A percentile compares a stretch with the other conserved stretches of the same genome.
Conservation (phyloP, 2,329 filamentous ascomycete genomes). For the Apiospora pterosperma region DNA sequence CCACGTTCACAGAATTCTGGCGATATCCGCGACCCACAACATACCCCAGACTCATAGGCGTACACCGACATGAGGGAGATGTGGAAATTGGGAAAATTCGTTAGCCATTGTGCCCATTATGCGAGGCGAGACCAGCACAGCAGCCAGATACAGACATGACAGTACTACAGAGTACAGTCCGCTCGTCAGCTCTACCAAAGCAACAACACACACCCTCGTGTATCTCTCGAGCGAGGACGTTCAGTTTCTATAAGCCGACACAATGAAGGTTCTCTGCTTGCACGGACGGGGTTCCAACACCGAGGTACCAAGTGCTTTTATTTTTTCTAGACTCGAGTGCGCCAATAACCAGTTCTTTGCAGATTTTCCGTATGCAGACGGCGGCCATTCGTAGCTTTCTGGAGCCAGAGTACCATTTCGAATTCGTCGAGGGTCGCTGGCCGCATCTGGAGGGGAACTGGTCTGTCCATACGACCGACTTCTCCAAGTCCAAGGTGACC, state of each 20-base stretch:
- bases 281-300: constrained; percentile 5
- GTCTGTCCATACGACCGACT: constrained; percentile 4
- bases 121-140: background rate
- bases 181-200: background rate
- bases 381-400: constrained; percentile 6
- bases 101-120: no score
- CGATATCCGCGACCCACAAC: background rate
- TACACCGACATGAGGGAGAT: background rate
- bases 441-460: constrained; percentile 5
- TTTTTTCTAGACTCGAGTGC: background rate
- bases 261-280: constrained; percentile 4
- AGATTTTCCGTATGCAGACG: constrained; percentile 5
- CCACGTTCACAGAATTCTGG: background rate
- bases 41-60: background rate
- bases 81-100: background rate
- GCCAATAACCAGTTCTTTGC: background rate
- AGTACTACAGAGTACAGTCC: background rate
- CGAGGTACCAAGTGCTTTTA: background rate
- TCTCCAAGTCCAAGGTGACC: constrained; percentile 3
- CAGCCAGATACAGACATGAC: background rate
- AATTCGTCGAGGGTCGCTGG: constrained; percentile 6
- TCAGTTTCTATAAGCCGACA: background rate
- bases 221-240: background rate
- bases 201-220: background rate
- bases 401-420: constrained; percentile 4